Evolutionary conservation across 495 filamentous ascomycete genomes (phyloP), one percentile per base, ranked within the genome.

Genomic region (Echria macrotheca): DNA sequence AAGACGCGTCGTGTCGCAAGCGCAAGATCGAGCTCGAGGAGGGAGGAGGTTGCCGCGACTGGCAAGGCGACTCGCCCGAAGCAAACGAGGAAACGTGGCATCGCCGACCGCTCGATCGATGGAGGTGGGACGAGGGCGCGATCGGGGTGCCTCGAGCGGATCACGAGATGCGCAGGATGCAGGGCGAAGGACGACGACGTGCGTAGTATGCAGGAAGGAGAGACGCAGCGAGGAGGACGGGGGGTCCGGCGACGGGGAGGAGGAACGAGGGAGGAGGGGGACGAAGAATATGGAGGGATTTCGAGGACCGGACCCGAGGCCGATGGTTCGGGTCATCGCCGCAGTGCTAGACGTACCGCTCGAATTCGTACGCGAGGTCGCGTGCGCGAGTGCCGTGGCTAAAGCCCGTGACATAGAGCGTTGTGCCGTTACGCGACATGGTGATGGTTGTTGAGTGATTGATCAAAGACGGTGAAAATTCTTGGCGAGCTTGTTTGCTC

Each of bases 301-400:
- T 48, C 66, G 61, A 63, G 57, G 58, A 64, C 38, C 63, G 64
- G 56, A 52, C 59, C 68, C 66, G 70, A 67, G 33, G 44, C 29
- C 32, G 66, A 59, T 61, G 63, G 68, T 71, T 33, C 68, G 70
- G 67, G 61, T 59, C 58, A 68, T 70, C 63, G 67, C 64, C 62
- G 64, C 58, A 53, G 56, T 65, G 58, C 45, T 36, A 57, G 56
- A 68, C 67, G 65, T 72, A 98, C 94, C 91, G 67, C 87, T 96
- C 90, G 86, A 96, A 96, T 80, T 99, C 93, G 87, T 96, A 97
- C 76, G 93, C 93, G 71, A 99, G 89, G 75, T 99, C 93, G 80
- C 94, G 89, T 67, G 93, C 93, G 76, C 93, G 90, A 68, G 93
- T 99, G 64, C 93, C 94, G 70, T 95, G 91, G 76, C 91, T 93